Evolutionary conservation across 1,139 yeast genomes (phyloP).

Genomic region (Debaryomyces udenii): DNA sequence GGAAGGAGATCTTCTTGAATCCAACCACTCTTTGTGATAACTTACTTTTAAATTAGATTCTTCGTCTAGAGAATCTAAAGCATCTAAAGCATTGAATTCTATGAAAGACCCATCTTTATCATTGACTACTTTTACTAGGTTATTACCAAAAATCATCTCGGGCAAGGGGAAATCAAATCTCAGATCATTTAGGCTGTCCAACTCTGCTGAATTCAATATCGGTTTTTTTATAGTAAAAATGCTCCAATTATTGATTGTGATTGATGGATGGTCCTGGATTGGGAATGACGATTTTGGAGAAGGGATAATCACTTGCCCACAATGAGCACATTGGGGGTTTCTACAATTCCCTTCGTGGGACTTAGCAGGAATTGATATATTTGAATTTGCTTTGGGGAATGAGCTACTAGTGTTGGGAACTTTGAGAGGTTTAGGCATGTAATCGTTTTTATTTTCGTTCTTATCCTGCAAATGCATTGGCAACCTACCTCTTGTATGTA

Average conservation of each 20-base stretch:
- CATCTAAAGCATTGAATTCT: conserved; percentile 77
- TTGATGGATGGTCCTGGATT: conserved; percentile 63
- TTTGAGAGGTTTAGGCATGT: not conserved
- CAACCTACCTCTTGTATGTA: conserved; percentile 41
- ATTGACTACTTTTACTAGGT: conserved; percentile 56
- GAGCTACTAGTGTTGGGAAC: conserved; percentile 8
- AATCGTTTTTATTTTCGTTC: conserved; percentile 3
- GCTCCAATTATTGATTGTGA: conserved; percentile 73
- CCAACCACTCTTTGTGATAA: conserved; percentile 87
- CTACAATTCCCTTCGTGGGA: conserved; percentile 38
- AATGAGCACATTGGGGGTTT: conserved; percentile 61
- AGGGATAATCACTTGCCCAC: conserved; percentile 75
- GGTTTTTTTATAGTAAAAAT: conserved; percentile 75
- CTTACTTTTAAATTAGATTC: conserved; percentile 61
- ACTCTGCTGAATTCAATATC: conserved; percentile 71
- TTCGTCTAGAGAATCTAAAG: conserved; percentile 64
- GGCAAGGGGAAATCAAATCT: conserved; percentile 81
- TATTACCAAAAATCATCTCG: conserved; percentile 97
- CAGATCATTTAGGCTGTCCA: conserved; percentile 67
- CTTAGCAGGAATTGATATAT: conserved; percentile 37
- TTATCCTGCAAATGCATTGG: conserved; percentile 20
- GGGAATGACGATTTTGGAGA: conserved; percentile 70
- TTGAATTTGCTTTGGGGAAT: conserved; percentile 12
- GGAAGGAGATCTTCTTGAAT: conserved; percentile 52
- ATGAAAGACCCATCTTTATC: conserved; percentile 50